phyloP scores from a whole-genome alignment of 2,329 filamentous ascomycete genomes.

The Pseudogymnoascus sp. region DNA sequence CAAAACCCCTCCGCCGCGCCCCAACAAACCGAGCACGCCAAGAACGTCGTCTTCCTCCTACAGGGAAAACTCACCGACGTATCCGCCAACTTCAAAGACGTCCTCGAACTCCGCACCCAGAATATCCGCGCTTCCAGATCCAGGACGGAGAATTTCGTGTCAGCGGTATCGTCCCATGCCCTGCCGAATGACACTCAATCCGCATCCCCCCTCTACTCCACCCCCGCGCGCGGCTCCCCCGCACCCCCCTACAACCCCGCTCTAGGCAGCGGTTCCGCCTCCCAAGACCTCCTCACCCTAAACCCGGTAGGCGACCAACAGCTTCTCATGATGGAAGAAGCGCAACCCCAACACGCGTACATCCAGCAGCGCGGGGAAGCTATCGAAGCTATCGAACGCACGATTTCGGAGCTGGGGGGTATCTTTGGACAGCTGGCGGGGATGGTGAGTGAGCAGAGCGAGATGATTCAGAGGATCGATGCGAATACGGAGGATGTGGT shows the following conservation, averaged over 20 bases:
- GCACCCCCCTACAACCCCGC: conserved; percentile 40
- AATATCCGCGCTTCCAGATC: conserved; percentile 93
- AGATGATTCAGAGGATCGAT: conserved; percentile 96
- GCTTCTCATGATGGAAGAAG: conserved; percentile 87
- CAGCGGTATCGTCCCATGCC: conserved; percentile 71
- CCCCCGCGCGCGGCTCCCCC: conserved; percentile 57
- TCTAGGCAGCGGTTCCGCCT: conserved; percentile 33
- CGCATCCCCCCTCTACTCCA: conserved; percentile 79
- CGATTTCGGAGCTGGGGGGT: conserved; percentile 81
- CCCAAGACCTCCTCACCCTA: conserved; percentile 67
- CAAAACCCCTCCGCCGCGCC: conserved; percentile 64
- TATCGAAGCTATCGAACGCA: conserved; percentile 93
- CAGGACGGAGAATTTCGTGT: conserved; percentile 93
- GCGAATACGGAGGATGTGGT: conserved; percentile 97
- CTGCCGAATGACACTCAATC: conserved; percentile 58
- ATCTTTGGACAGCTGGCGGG: conserved; percentile 92
- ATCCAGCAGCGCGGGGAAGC: conserved; percentile 91
- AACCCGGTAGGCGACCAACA: conserved; percentile 84
- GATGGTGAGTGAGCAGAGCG: conserved; percentile 95
- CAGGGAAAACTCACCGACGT: conserved; percentile 91
- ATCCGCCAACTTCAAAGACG: conserved; percentile 92
- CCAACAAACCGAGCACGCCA: conserved; percentile 94
- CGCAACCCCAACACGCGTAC: conserved; percentile 75
- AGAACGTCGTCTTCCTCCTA: conserved; percentile 87
- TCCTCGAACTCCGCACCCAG: conserved; percentile 90